Base-by-base conservation (phyloP, 2,329 filamentous ascomycete genomes). In the Neurospora sp. region DNA sequence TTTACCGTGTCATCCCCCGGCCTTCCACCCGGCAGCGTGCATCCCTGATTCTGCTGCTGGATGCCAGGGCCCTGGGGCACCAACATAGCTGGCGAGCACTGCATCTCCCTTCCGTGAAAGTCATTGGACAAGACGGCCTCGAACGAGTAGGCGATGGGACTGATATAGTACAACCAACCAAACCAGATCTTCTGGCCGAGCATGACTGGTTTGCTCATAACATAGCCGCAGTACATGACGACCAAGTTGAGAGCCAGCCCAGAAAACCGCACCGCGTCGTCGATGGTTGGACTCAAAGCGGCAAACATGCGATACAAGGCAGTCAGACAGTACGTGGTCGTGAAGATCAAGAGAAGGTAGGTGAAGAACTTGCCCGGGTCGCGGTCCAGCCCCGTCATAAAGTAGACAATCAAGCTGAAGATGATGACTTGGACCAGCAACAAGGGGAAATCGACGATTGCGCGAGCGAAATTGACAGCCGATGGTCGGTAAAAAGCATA, bases 331-430 rank as follows among this genome's bases (percentile, higher is more conserved):
- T 90, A 83, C 0, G 84, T 88, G 12, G 84, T 83, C 0, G 85
- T 78, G 77, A 87, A 89, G 0, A 87, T 84, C 72, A 91, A 87
- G 0, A 91, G 78, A 71, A 87, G 85, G 74, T 87, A 86, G 69
- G 89, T 88, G 76, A 90, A 91, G 77, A 91, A 91, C 33, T 89
- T 84, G 62, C 87, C 89, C 0, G 90, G 84, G 37, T 87, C 86
- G 37, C 89, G 82, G 68, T 89, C 84, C 1, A 95, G 83, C 67
- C 90, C 88, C 0, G 89, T 87, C 89, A 95, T 89, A 79, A 93
- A 94, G 81, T 94, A 95, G 43, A 94, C 82, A 19, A 89, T 85
- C 46, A 92, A 66, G 72, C 91, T 91, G 80, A 93, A 94, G 23
- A 88, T 80, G 69, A 90, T 80, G 0, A 89, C 83, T 73, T 92